Conservation (phyloP, 257 asterid species). For the Solanum sitiens region DNA sequence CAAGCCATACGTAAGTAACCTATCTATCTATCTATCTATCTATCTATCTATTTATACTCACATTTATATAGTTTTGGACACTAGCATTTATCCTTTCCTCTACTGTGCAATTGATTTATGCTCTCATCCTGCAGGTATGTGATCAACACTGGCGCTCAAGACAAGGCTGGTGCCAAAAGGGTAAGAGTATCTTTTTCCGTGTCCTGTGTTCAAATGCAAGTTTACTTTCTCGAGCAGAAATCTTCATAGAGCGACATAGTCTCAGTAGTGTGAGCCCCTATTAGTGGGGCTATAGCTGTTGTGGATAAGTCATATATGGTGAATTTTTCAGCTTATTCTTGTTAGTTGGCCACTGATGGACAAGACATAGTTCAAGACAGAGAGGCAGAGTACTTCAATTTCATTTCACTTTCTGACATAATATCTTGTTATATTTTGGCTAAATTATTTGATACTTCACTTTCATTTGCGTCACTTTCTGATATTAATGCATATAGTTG, state of each 20-base stretch:
- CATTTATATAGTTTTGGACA: no score
- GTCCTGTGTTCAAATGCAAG: background rate
- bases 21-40: background rate
- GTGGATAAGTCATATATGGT: background rate
- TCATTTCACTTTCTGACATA: background rate
- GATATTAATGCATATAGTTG: background rate
- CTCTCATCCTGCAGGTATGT: constrained; percentile 52
- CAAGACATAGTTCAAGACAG: background rate
- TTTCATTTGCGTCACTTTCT: background rate
- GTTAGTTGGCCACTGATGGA: background rate
- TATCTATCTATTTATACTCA: background rate
- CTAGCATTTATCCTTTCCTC: background rate
- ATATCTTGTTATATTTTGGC: background rate
- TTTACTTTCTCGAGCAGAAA: background rate
- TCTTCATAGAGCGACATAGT: background rate
- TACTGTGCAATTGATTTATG: background rate
- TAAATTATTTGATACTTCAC: background rate
- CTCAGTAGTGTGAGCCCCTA: background rate
- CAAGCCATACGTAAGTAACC: constrained; percentile 68
- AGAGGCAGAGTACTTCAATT: background rate
- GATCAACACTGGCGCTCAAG: constrained; percentile 83
- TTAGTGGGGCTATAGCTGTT: background rate
- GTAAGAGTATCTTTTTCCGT: constrained; percentile 19
- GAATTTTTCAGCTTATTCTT: background rate
- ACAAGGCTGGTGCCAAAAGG: constrained; percentile 87